Percentiles rank a stretch among this genome's conserved stretches.
phyloP scores from a whole-genome alignment of 2,329 filamentous ascomycete genomes.

The Phaeoacremonium minimum region DNA sequence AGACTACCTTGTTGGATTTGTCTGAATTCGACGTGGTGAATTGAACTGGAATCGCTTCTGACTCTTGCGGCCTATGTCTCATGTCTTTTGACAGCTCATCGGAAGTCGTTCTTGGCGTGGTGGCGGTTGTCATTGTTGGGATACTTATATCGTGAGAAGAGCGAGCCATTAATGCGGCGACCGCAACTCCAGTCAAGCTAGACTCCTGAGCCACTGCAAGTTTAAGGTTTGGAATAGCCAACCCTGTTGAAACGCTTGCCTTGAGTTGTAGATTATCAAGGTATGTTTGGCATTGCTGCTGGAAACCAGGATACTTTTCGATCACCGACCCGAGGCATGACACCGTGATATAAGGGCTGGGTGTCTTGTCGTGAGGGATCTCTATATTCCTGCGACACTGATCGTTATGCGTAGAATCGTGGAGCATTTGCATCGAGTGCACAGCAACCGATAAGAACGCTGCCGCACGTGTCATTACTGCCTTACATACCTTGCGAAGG shows the following conservation, averaged over 20 bases:
- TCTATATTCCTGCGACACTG: too few relatives aligned
- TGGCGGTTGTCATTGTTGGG: too few relatives aligned
- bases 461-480: background rate
- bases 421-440: background rate
- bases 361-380: background rate
- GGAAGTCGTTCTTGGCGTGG: too few relatives aligned
- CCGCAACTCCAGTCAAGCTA: background rate
- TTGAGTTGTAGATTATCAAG: background rate
- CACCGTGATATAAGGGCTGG: background rate
- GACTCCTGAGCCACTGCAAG: background rate
- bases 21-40: too few relatives aligned
- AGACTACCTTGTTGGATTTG: too few relatives aligned
- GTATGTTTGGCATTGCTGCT: background rate
- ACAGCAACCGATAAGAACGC: background rate
- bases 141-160: background rate
- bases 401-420: background rate
- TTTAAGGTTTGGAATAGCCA: background rate
- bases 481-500: background rate
- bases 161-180: background rate
- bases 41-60: too few relatives aligned
- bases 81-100: too few relatives aligned
- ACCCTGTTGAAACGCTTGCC: background rate
- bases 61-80: too few relatives aligned
- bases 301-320: background rate
- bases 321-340: background rate